Evolutionary conservation across 2,329 filamentous ascomycete species (phyloP).

Genomic region (Microascus cirrosus): DNA sequence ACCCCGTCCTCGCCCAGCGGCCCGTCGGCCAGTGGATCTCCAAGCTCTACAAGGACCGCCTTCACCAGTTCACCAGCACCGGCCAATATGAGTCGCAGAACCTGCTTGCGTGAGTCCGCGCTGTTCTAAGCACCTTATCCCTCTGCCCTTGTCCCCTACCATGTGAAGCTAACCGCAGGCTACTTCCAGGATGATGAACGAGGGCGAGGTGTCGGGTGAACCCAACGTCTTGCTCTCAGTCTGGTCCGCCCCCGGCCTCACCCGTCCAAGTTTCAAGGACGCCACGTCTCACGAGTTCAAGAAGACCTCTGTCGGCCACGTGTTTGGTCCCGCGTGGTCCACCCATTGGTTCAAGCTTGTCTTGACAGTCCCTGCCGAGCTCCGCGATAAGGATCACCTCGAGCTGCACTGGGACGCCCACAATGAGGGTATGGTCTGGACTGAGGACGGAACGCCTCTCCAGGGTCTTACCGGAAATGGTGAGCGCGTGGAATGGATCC

Average conservation of each 20-base stretch:
- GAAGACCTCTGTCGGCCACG: constrained; percentile 61
- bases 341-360: constrained; percentile 94
- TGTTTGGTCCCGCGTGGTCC: constrained; percentile 90
- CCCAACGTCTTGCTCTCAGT: constrained; percentile 75
- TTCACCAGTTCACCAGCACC: constrained; percentile 66
- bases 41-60: constrained; percentile 73
- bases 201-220: constrained; percentile 54
- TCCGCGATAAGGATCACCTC: constrained; percentile 68
- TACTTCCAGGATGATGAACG: constrained; percentile 53
- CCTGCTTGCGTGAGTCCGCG: constrained; percentile 51
- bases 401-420: constrained; percentile 94
- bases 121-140: neutral
- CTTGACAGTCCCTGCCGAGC: constrained; percentile 62
- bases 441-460: constrained; percentile 74
- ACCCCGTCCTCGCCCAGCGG: constrained; percentile 36
- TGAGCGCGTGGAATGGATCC: constrained; percentile 83
- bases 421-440: constrained; percentile 93
- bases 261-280: constrained; percentile 77
- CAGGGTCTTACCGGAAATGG: constrained; percentile 87
- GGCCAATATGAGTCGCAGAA: constrained; percentile 73
- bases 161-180: neutral
- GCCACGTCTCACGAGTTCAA: constrained; percentile 66
- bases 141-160: neutral
- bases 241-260: constrained; percentile 70
- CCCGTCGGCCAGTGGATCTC: constrained; percentile 70